Evolutionary conservation across 2,329 filamentous ascomycete species (phyloP), one percentile per base, ranked within the genome.

Genomic region (Onygenales sp.): DNA sequence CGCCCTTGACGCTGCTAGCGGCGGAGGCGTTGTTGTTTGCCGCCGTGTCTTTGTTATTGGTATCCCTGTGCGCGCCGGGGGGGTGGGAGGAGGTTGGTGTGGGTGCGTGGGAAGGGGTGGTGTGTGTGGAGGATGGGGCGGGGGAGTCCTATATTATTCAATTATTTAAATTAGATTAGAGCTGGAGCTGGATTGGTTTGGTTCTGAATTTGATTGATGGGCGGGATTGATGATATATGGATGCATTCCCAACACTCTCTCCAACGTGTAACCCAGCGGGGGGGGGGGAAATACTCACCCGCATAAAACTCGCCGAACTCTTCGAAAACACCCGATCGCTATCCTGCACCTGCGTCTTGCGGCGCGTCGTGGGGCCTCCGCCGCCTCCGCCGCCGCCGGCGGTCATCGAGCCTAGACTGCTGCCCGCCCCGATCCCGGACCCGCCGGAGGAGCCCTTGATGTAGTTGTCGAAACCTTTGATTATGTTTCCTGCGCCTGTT

Each of bases 401-500:
- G 9, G 70, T 58, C 31, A 54, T 56, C 14, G 53, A 53, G 36
- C 56, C 52, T 3, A 58, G 50, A 13, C 45, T 47, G 37, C 52
- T 63, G 2, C 63, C 61, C 1, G 62, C 62, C 32, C 65, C 61
- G 27, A 69, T 57, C 27, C 59, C 62, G 1, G 67, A 64, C 3
- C 73, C 77, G n/a, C 82, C 81, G 7, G 81, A 79, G 14, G 79
- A 80, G 52, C 88, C 91, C 71, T 98, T 98, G 76, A 95, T 94
- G 74, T 97, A 98, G 67, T 90, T 94, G 70, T 98, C 93, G 70
- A 98, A 98, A 21, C 93, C 93, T 48, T 88, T 90, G 68, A 98
- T 92, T 66, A 98, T 97, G 74, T 98, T 98, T 44, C 93, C 93
- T 17, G 81, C 81, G 62, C 78, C 83, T 4, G 90, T 94, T 63